Evolutionary conservation across 2,329 filamentous ascomycete species (phyloP).

Genomic region (Fusarium pseudoanthophilum): DNA sequence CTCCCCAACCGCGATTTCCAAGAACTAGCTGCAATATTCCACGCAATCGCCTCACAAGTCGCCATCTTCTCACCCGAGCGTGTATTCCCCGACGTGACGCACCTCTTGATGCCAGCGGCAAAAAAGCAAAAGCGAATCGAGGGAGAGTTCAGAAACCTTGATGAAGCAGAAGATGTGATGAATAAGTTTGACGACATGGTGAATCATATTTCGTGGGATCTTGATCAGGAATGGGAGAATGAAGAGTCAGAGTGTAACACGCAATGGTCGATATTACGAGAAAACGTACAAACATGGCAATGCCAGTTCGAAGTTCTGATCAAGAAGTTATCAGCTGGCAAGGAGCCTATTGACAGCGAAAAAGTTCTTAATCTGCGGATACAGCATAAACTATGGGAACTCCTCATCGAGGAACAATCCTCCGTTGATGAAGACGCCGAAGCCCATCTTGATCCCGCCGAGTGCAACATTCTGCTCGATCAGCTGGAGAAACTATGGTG

Average conservation of each 20-base stretch:
- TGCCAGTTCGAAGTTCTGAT: neutral
- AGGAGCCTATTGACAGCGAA: neutral
- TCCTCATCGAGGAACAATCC: neutral
- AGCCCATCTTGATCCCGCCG: neutral
- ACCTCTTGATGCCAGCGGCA: neutral
- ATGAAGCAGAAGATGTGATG: conserved; percentile 15
- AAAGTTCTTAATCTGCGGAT: conserved; percentile 3
- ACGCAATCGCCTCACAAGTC: conserved; percentile 8
- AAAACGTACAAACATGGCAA: neutral
- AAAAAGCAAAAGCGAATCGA: neutral
- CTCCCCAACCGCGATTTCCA: neutral
- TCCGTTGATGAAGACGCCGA: neutral
- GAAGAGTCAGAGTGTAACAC: conserved; percentile 1
- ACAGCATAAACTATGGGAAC: conserved; percentile 12
- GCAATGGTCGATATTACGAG: neutral
- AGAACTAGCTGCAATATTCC: neutral
- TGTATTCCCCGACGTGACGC: neutral
- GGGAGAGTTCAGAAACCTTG: neutral
- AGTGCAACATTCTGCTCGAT: neutral
- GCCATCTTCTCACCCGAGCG: conserved; percentile 1
- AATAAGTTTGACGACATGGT: conserved; percentile 10
- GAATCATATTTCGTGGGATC: conserved; percentile 3
- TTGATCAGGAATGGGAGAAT: conserved; percentile 11
- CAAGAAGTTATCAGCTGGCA: neutral
- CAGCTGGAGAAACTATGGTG: conserved; percentile 7